Conservation (phyloP, 495 filamentous ascomycete species). For the Delitschia confertaspora region DNA sequence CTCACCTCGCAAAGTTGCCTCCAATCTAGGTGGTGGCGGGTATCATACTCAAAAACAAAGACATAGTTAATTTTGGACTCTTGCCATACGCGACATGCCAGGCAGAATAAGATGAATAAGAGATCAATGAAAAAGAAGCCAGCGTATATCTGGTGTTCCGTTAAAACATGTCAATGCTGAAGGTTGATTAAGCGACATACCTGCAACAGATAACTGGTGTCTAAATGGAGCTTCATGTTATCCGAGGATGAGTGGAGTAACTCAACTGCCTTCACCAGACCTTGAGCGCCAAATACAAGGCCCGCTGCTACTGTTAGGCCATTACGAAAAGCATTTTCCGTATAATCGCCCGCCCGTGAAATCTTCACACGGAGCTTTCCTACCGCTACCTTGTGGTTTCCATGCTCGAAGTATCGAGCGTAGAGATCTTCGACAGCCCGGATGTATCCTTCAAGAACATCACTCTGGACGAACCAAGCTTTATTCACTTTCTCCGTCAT, state of each 20-base stretch:
- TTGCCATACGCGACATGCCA: conserved; percentile 76
- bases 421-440: conserved; percentile 79
- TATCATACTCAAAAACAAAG: conserved; percentile 95
- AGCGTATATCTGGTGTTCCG: conserved; percentile 57
- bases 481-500: conserved; percentile 90
- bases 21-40: conserved; percentile 77
- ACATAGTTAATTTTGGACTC: conserved; percentile 81
- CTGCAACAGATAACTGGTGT: conserved; percentile 70
- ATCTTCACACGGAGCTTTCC: conserved; percentile 69
- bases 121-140: conserved; percentile 73
- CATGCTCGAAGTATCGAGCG: conserved; percentile 80
- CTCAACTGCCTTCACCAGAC: conserved; percentile 55
- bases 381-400: conserved; percentile 82
- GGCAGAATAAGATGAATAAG: conserved; percentile 63
- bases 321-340: conserved; percentile 63
- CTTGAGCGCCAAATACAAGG: conserved; percentile 62
- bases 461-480: conserved; percentile 80
- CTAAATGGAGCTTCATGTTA: conserved; percentile 40
- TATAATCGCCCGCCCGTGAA: conserved; percentile 58
- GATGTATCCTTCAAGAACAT: conserved; percentile 68
- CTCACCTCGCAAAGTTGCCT: conserved; percentile 68
- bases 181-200: conserved; percentile 38
- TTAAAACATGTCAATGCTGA: not conserved
- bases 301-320: conserved; percentile 73
- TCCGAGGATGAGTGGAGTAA: conserved; percentile 38